These are phyloP conservation scores for Limonium bicolor DNA, from an alignment of 148 eudicot species.

Conservation along the genomic window DNA sequence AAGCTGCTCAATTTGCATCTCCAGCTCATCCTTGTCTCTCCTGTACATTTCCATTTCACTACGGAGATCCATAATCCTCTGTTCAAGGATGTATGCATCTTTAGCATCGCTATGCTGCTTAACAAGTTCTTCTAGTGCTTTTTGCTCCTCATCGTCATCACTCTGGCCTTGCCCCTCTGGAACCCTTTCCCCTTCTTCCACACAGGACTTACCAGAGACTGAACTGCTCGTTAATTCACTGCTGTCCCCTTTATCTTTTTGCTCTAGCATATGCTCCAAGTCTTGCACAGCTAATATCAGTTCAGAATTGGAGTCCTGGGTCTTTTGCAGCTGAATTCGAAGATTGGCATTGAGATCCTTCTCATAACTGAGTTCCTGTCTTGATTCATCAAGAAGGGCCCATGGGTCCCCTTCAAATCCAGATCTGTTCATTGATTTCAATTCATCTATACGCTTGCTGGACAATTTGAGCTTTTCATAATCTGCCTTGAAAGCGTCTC, in stretches of 20 bases:
- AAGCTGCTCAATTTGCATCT: conserved; percentile 93
- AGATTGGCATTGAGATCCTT: conserved; percentile 74
- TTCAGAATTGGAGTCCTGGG: conserved; percentile 79
- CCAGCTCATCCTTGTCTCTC: conserved; percentile 81
- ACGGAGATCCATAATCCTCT: conserved; percentile 59
- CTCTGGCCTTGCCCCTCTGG: conserved; percentile 19
- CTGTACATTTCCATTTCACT: conserved; percentile 63
- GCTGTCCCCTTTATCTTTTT: conserved; percentile 28
- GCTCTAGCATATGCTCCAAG: conserved; percentile 70
- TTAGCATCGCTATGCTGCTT: conserved; percentile 60
- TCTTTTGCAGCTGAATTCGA: conserved; percentile 75
- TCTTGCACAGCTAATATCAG: conserved; percentile 79
- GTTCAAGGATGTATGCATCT: conserved; percentile 49
- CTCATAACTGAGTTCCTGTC: conserved; percentile 60
- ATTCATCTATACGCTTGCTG: conserved; percentile 4
- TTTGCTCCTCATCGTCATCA: conserved; percentile 65
- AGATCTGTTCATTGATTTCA: conserved; percentile 32
- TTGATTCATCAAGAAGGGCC: conserved; percentile 54
- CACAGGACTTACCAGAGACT: conserved; percentile 13
- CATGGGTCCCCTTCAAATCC: conserved; percentile 53
- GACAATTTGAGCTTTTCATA: conserved; percentile 41
- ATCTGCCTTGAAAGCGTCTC: conserved; percentile 54
- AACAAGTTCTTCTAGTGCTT: conserved; percentile 66
- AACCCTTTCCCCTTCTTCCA: conserved; percentile 21
- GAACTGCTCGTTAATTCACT: conserved; percentile 15